phyloP scores from a whole-genome alignment of 768 basidiomycete genomes.

The Naganishia antarctica region DNA sequence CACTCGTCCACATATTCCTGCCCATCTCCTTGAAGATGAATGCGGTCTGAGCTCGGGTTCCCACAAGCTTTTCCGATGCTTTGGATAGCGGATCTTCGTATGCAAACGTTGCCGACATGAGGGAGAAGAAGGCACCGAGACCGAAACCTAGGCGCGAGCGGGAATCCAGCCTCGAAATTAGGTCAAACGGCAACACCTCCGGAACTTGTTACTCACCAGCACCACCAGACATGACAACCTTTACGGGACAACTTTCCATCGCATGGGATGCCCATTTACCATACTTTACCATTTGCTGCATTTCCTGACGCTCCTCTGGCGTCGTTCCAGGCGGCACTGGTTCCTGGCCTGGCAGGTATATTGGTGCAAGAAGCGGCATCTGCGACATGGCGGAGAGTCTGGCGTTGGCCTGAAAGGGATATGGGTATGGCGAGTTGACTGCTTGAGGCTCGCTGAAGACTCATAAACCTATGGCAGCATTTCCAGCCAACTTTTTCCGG shows the following conservation, averaged over 20 bases:
- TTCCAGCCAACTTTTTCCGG: constrained; percentile 10
- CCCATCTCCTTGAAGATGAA: constrained; percentile 93
- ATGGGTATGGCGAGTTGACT: too few species aligned
- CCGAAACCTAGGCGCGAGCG: constrained; percentile 63
- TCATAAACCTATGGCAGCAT: too few species aligned
- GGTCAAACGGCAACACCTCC: background rate
- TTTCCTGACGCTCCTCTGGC: constrained; percentile 68
- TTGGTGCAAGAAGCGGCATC: constrained; percentile 57
- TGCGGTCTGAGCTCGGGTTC: constrained; percentile 65
- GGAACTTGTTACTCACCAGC: constrained; percentile 56
- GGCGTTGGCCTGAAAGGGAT: background rate
- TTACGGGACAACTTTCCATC: constrained; percentile 81
- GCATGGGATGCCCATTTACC: constrained; percentile 64
- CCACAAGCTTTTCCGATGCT: constrained; percentile 41
- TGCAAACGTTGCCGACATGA: constrained; percentile 91
- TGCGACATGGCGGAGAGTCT: constrained; percentile 14
- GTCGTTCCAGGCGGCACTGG: constrained; percentile 70
- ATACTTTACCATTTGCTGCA: constrained; percentile 70
- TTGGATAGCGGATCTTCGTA: constrained; percentile 79
- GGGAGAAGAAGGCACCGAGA: constrained; percentile 88
- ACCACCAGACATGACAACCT: constrained; percentile 72
- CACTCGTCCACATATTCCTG: constrained; percentile 78
- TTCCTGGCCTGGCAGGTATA: constrained; percentile 79
- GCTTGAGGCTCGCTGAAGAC: too few species aligned
- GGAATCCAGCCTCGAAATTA: background rate